Base-by-base conservation (phyloP, 1,284 basidiomycete species). In the Naganishia sp. region DNA sequence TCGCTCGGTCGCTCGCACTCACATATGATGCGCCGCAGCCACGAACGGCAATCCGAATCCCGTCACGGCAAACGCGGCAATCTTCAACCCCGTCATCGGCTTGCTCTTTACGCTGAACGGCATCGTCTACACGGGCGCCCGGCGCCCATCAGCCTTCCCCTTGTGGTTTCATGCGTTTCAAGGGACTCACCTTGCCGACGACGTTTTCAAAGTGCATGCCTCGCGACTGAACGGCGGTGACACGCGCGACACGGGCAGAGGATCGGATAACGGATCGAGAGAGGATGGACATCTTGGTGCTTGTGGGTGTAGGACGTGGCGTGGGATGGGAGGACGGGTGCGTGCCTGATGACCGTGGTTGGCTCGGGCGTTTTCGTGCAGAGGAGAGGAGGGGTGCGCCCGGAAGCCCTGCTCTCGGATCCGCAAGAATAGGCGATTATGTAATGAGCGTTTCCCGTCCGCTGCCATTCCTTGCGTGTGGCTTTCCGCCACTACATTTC, bases 201-300 rank as follows among this genome's bases (percentile, higher is more conserved):
- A 65, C 64, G 61, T 68, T 68, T 53, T 68, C 63, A 48, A 68
- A 68, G 46, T 68, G 67, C 36, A 68, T 64, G 16, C 55, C 55
- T 10, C 67, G 55, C 16, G 52, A 55, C 33, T 60, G 63, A 13
- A 57, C 55, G n/a, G 31, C 21, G 56, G 3, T 43, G 36, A 39
- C 36, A 9, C 36, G 36, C 4, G 61, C 44, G 55, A 42, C 39
- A 16, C 57, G 42, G 44, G 56, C 55, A 31, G 60, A 54, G 52
- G 64, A 50, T 33, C 63, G 55, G 18, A 57, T 21, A 45, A 59
- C 15, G 21, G 66, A 36, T 57, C 66, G 66, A 42, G 57, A 31
- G 52, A 68, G 63, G 45, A 68, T 53, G 28, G 67, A 65, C 57
- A 65, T 65, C 13, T 21, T 49, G 28, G 43, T 16, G 55, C 28